phyloP scores from a whole-genome alignment of 176 grass and related monocot genomes.

The Chloris gayana region DNA sequence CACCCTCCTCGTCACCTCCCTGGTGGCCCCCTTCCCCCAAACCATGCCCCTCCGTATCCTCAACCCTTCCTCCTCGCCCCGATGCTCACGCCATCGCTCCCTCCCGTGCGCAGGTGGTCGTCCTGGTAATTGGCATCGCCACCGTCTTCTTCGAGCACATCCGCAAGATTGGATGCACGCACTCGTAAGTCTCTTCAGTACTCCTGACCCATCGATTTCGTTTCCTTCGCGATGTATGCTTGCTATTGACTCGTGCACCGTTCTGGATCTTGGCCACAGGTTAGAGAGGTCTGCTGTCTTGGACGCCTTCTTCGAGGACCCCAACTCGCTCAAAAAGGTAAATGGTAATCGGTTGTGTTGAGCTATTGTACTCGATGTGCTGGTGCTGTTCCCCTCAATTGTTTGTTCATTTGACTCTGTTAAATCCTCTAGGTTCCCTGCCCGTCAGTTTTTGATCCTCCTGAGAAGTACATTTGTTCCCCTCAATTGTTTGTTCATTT shows the following conservation, averaged over 20 bases:
- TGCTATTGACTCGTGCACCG: constrained; percentile 25
- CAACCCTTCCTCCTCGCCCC: not conserved
- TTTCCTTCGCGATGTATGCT: constrained; percentile 9
- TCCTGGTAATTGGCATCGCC: constrained; percentile 47
- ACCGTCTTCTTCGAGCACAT: constrained; percentile 87
- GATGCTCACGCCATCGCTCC: constrained; percentile 19
- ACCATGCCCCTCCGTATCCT: not conserved
- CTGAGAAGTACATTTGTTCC: constrained; percentile 49
- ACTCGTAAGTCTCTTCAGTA: constrained; percentile 56
- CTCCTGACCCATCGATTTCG: not conserved
- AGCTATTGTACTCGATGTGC: not conserved
- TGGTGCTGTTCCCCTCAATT: constrained; percentile 12
- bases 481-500: constrained; percentile 37
- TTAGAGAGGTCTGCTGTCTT: constrained; percentile 65
- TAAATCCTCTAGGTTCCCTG: constrained; percentile 64
- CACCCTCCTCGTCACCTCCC: constrained; percentile 53
- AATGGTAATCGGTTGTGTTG: not conserved
- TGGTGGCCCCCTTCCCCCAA: constrained; percentile 38
- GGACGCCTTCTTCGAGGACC: constrained; percentile 84
- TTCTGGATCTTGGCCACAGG: constrained; percentile 55
- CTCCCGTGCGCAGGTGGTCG: constrained; percentile 48
- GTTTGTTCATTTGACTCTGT: constrained; percentile 39
- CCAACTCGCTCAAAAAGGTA: constrained; percentile 92
- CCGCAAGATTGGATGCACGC: constrained; percentile 80
- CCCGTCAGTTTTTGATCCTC: constrained; percentile 78